These are phyloP conservation scores for Nemania abortiva DNA, from an alignment of 2,329 filamentous ascomycete species.

Conservation along the genomic window DNA sequence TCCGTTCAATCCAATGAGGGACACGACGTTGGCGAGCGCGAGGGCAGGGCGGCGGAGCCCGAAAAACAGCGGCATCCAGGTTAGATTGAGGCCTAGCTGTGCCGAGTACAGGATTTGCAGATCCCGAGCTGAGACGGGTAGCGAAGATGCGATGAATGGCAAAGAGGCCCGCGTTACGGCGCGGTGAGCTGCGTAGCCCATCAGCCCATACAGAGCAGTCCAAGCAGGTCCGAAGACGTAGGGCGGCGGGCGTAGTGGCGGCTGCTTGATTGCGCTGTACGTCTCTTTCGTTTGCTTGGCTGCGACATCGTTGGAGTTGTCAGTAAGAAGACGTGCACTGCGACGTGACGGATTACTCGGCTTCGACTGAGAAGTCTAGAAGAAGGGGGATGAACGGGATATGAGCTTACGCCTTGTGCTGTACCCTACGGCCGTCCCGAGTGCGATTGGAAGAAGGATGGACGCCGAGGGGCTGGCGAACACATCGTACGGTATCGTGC, in stretches of 20 bases:
- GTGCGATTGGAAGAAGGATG: slow-evolving; percentile 78
- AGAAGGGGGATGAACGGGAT: neutral
- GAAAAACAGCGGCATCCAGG: slow-evolving; percentile 96
- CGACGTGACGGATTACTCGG: slow-evolving; percentile 10
- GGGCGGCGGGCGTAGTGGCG: slow-evolving; percentile 70
- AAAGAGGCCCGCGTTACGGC: slow-evolving; percentile 74
- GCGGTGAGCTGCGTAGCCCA: slow-evolving; percentile 91
- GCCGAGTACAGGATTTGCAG: slow-evolving; percentile 86
- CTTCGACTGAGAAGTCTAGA: neutral
- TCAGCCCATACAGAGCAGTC: slow-evolving; percentile 77
- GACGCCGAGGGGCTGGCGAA: slow-evolving; percentile 80
- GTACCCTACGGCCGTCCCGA: slow-evolving; percentile 81
- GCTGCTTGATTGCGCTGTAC: slow-evolving; percentile 76
- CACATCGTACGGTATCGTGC: slow-evolving; percentile 73
- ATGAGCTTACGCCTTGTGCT: slow-evolving; percentile 69
- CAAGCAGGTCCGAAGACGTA: slow-evolving; percentile 74
- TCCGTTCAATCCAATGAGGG: slow-evolving; percentile 76
- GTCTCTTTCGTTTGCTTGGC: slow-evolving; percentile 69
- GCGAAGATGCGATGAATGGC: slow-evolving; percentile 59
- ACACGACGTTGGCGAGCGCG: slow-evolving; percentile 80
- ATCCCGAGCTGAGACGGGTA: slow-evolving; percentile 56
- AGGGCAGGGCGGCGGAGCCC: slow-evolving; percentile 77
- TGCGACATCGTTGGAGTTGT: slow-evolving; percentile 48
- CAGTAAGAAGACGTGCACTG: slow-evolving; percentile 4
- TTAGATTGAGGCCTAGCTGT: slow-evolving; percentile 85